phyloP scores from a whole-genome alignment of 768 basidiomycete species.

The Suillus americanus region DNA sequence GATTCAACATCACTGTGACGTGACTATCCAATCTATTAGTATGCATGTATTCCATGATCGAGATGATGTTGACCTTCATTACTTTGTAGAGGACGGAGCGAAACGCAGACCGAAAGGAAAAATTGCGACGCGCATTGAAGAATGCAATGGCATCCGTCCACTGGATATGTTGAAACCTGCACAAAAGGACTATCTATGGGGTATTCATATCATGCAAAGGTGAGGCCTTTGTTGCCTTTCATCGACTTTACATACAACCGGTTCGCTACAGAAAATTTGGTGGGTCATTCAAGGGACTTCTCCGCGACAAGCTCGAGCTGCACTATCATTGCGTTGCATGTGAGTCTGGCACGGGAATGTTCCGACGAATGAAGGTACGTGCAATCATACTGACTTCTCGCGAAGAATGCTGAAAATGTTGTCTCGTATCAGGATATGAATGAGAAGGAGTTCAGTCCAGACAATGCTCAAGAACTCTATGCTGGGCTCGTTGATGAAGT shows the following conservation, averaged over 20 bases:
- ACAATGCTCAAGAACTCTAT: neutral
- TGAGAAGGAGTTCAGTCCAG: neutral
- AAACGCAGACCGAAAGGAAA: neutral
- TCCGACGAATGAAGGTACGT: conserved; percentile 5
- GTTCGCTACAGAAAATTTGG: neutral
- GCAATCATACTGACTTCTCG: neutral
- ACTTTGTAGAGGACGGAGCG: neutral
- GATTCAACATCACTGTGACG: neutral
- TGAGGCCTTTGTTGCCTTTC: neutral
- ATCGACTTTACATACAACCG: neutral
- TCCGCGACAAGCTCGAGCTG: neutral
- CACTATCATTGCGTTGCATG: neutral
- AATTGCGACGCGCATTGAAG: neutral
- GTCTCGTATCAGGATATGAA: neutral
- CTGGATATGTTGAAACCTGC: neutral
- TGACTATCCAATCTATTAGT: neutral
- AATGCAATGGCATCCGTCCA: neutral
- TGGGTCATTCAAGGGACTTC: neutral
- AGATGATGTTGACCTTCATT: neutral
- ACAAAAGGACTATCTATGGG: neutral
- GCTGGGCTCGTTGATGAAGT: neutral
- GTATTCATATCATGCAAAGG: neutral
- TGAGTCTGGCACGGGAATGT: neutral
- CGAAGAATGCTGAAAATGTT: too few relatives aligned
- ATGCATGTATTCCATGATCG: neutral